Percentiles rank a stretch among this genome's conserved stretches.
Conservation (phyloP, 2,329 filamentous ascomycete genomes). For the Colletotrichum simmondsii region DNA sequence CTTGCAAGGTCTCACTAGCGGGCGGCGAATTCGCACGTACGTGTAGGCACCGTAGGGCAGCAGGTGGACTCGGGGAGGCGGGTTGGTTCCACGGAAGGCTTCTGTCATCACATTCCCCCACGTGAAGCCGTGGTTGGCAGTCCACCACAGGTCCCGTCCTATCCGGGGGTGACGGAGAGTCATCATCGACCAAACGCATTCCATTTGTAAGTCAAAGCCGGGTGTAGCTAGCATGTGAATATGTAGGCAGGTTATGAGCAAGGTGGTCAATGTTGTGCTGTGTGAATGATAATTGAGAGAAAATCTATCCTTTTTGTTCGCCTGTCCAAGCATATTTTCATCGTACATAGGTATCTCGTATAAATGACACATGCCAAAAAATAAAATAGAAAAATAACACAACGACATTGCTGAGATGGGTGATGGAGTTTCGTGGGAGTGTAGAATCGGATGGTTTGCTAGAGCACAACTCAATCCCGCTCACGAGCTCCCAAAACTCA, state of each 20-base stretch:
- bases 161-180: background rate
- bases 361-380: background rate
- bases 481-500: too few relatives aligned
- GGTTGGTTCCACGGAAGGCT: background rate
- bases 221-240: background rate
- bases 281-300: background rate
- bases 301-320: background rate
- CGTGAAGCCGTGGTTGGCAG: background rate
- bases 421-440: background rate
- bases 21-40: background rate
- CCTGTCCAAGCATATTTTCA: background rate
- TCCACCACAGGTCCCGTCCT: background rate
- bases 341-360: background rate
- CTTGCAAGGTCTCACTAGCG: background rate
- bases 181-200: background rate
- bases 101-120: conserved; percentile 3
- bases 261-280: background rate
- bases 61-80: too few relatives aligned
- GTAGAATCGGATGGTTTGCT: too few relatives aligned
- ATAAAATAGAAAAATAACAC: background rate
- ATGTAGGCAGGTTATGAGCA: too few relatives aligned
- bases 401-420: background rate
- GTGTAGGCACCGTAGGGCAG: background rate
- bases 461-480: too few relatives aligned
- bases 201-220: background rate